phyloP scores from a whole-genome alignment of 1,284 basidiomycete species.

The Ceratobasidium sp. region DNA sequence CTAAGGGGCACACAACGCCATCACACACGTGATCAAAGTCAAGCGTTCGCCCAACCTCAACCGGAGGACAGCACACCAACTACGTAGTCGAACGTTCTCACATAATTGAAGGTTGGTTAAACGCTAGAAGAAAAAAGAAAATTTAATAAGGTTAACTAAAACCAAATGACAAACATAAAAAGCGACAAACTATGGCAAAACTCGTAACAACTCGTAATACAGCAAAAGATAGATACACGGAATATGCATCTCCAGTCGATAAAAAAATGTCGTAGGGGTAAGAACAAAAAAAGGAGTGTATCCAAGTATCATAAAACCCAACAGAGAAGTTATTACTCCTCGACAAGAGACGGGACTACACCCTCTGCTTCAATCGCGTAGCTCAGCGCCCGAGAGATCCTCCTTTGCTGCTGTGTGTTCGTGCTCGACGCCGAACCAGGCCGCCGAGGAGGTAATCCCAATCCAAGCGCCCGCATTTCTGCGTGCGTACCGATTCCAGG shows the following conservation, averaged over 20 bases:
- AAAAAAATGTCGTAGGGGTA: not conserved
- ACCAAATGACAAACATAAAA: not conserved
- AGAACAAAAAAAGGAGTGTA: not conserved
- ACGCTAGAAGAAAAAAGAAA: slow-evolving; percentile 21
- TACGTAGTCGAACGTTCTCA: no score
- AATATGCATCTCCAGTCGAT: slow-evolving; percentile 1
- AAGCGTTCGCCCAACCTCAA: no score
- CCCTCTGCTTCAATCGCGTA: slow-evolving; percentile 32
- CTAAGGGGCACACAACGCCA: no score
- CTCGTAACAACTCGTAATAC: slow-evolving; percentile 37
- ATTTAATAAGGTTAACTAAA: slow-evolving; percentile 35
- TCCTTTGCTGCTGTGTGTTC: not conserved
- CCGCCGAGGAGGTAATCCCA: slow-evolving; percentile 17
- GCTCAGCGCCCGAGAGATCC: slow-evolving; percentile 35
- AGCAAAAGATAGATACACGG: slow-evolving; percentile 34
- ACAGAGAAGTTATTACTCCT: slow-evolving; percentile 7
- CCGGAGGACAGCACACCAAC: no score
- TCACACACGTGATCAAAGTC: no score
- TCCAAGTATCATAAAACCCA: not conserved
- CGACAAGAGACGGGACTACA: slow-evolving; percentile 1
- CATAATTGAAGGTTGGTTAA: no score
- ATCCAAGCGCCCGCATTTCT: slow-evolving; percentile 36
- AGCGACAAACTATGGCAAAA: slow-evolving; percentile 1
- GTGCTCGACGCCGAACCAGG: slow-evolving; percentile 3
- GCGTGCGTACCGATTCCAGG: slow-evolving; percentile 1